Conservation (phyloP, 1,139 yeast genomes). For the Hyphopichia fennica region DNA sequence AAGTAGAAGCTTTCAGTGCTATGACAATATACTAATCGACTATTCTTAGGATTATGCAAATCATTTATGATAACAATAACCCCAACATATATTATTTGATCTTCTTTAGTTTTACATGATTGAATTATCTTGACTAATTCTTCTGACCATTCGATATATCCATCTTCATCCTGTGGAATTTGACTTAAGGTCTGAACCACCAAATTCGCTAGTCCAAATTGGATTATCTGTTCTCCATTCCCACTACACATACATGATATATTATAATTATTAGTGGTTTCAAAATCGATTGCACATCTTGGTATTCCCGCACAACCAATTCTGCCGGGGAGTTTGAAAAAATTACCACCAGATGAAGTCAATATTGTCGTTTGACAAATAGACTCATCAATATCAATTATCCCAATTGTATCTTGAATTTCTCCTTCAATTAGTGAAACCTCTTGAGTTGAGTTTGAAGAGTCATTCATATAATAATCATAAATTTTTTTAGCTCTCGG, state of each 20-base stretch:
- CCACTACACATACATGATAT: constrained; percentile 53
- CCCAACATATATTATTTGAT: constrained; percentile 30
- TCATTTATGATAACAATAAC: constrained; percentile 24
- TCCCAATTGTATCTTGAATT: constrained; percentile 37
- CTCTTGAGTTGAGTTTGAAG: background rate
- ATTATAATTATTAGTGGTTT: constrained; percentile 11
- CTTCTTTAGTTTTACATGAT: background rate
- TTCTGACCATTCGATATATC: constrained; percentile 4
- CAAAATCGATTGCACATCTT: constrained; percentile 43
- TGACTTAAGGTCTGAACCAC: background rate
- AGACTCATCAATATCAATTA: constrained; percentile 15
- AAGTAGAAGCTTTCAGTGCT: constrained; percentile 46
- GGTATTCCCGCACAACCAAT: constrained; percentile 54
- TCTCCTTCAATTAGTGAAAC: constrained; percentile 4
- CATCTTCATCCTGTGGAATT: constrained; percentile 6
- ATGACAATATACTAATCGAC: constrained; percentile 37
- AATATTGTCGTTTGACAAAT: constrained; percentile 23
- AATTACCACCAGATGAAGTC: constrained; percentile 55
- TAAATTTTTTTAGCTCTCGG: constrained; percentile 13
- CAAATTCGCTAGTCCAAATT: background rate
- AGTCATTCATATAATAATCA: constrained; percentile 6
- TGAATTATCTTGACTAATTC: background rate
- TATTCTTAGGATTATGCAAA: constrained; percentile 5
- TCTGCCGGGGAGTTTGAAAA: constrained; percentile 49
- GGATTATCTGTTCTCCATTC: constrained; percentile 54